Percentiles rank a stretch among this genome's conserved stretches.
phyloP scores from a whole-genome alignment of 768 basidiomycete genomes.

The Pisolithus microcarpus region DNA sequence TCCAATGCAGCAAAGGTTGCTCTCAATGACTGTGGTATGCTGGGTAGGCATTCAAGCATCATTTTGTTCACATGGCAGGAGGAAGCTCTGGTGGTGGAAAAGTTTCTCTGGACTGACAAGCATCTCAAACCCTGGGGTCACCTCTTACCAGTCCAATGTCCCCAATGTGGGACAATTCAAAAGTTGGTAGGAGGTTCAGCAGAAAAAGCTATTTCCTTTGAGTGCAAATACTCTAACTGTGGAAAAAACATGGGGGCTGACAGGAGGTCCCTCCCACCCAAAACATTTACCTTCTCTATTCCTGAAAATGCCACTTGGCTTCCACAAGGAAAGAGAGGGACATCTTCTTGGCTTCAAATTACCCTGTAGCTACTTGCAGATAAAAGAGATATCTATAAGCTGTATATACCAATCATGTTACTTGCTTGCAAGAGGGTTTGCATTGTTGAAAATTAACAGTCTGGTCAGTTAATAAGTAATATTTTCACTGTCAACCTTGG shows the following conservation, averaged over 20 bases:
- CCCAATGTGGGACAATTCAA: background rate
- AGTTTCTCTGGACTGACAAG: background rate
- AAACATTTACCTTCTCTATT: background rate
- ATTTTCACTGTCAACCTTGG: no score
- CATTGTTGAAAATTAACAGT: no score
- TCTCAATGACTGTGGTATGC: background rate
- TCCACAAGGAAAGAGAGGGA: background rate
- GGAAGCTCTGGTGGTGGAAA: background rate
- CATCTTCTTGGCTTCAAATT: background rate
- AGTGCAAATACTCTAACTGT: background rate
- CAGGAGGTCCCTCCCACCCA: background rate
- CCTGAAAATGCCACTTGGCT: background rate
- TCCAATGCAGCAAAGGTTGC: background rate
- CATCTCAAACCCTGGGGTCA: background rate
- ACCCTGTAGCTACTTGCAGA: no score
- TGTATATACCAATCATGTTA: no score
- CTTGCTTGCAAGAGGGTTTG: no score
- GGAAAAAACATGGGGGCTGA: background rate
- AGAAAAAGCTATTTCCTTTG: background rate
- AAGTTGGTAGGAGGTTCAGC: background rate
- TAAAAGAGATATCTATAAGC: no score
- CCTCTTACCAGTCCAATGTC: background rate
- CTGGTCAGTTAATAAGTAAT: no score
- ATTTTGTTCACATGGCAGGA: background rate
- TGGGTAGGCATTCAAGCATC: background rate